A percentile compares a stretch with the other conserved stretches of the same genome.
Evolutionary conservation across 306 rosid species (phyloP).

Genomic region (Calophaca sinica): DNA sequence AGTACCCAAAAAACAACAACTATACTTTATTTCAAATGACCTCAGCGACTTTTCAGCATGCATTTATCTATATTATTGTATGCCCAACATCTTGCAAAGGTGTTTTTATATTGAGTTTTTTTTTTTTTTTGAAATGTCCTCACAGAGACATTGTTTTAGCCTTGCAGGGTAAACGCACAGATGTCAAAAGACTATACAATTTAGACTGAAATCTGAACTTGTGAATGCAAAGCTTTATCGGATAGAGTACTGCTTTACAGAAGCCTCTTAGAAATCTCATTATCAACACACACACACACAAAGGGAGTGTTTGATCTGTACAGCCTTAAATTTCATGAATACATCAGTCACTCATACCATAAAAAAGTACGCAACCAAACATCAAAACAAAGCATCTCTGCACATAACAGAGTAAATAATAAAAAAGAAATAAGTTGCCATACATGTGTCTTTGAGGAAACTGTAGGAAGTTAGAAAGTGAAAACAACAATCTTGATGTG

Average conservation of each 20-base stretch:
- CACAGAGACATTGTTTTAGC: slow-evolving; percentile 33
- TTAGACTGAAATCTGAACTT: slow-evolving; percentile 32
- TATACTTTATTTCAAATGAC: slow-evolving; percentile 24
- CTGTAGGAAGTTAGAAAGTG: slow-evolving; percentile 18
- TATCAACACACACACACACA: too few relatives aligned
- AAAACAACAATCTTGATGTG: slow-evolving; percentile 31
- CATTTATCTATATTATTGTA: slow-evolving; percentile 26
- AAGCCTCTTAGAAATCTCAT: slow-evolving; percentile 14
- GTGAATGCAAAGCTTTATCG: not conserved
- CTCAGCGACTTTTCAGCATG: slow-evolving; percentile 6
- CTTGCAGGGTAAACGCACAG: slow-evolving; percentile 20
- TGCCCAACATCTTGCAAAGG: slow-evolving; percentile 8
- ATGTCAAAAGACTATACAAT: slow-evolving; percentile 22
- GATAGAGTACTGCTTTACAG: slow-evolving; percentile 10
- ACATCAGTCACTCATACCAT: slow-evolving; percentile 22
- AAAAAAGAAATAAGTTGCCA: slow-evolving; percentile 7
- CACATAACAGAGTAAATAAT: slow-evolving; percentile 25
- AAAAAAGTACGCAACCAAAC: slow-evolving; percentile 10
- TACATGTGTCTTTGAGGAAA: slow-evolving; percentile 26
- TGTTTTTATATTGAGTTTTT: not conserved
- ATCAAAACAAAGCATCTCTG: slow-evolving; percentile 24
- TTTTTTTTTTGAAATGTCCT: not conserved
- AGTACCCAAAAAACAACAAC: slow-evolving; percentile 7
- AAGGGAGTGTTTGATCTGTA: not conserved
- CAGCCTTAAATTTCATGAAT: slow-evolving; percentile 13